Percentiles rank a stretch among this genome's conserved stretches.
Conservation (phyloP, 2,329 filamentous ascomycete genomes). For the Capronia coronata region DNA sequence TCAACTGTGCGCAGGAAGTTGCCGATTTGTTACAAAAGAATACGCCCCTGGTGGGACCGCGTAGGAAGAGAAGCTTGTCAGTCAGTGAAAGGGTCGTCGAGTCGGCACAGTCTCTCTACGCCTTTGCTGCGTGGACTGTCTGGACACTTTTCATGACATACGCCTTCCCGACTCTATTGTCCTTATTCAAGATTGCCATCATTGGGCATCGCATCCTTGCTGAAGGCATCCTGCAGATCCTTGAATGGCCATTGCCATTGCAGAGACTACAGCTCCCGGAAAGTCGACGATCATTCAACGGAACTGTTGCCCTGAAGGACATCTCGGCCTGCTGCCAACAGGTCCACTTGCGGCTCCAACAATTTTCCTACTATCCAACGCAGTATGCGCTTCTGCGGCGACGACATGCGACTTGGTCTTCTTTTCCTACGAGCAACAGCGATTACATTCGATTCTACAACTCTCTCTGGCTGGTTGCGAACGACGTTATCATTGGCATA, state of each 20-base stretch:
- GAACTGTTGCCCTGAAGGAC: constrained; percentile 82
- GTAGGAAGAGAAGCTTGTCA: constrained; percentile 76
- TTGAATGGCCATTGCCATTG: constrained; percentile 65
- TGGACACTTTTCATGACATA: constrained; percentile 72
- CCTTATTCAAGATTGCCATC: constrained; percentile 67
- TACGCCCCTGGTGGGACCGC: constrained; percentile 71
- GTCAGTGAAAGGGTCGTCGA: constrained; percentile 92
- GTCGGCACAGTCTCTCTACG: constrained; percentile 69
- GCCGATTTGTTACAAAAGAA: constrained; percentile 83
- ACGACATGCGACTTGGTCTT: constrained; percentile 87
- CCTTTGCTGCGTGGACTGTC: constrained; percentile 25
- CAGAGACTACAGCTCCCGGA: constrained; percentile 20
- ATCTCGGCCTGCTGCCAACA: constrained; percentile 95
- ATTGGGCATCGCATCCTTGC: constrained; percentile 73
- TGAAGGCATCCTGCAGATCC: constrained; percentile 67
- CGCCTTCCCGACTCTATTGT: constrained; percentile 67
- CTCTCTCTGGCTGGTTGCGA: constrained; percentile 94
- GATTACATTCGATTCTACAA: constrained; percentile 99
- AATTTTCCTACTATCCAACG: constrained; percentile 98
- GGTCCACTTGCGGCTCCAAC: constrained; percentile 90
- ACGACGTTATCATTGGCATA: constrained; percentile 97
- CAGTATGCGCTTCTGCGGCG: constrained; percentile 89
- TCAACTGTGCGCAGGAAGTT: constrained; percentile 93
- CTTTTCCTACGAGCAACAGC: constrained; percentile 87
- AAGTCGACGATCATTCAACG: constrained; percentile 47